Evolutionary conservation across 2,329 filamentous ascomycete genomes (phyloP).

Genomic region (Fusarium continuum): DNA sequence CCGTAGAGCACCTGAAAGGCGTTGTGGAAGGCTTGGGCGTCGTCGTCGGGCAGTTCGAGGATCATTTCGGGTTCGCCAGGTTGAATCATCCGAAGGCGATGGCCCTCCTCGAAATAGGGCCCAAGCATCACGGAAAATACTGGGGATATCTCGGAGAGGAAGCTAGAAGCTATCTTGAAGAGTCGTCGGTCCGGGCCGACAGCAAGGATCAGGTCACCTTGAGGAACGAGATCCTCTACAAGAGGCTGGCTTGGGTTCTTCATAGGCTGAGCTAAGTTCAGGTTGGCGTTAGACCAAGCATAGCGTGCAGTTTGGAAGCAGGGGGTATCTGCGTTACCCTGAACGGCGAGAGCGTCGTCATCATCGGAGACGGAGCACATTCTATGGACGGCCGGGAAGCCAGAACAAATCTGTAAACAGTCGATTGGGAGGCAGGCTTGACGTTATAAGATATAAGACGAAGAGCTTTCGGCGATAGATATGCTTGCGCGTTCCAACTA

Average conservation of each 20-base stretch:
- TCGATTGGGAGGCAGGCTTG: no score
- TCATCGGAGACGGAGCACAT: background rate
- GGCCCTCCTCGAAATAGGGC: conserved; percentile 12
- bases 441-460: no score
- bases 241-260: background rate
- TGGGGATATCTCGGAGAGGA: conserved; percentile 32
- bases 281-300: conserved; percentile 1
- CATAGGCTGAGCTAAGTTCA: background rate
- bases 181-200: conserved; percentile 14
- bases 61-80: background rate
- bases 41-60: conserved; percentile 17
- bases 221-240: background rate
- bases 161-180: conserved; percentile 23
- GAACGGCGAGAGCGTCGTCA: background rate
- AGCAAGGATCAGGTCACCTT: conserved; percentile 31
- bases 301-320: background rate
- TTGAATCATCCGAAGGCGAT: background rate
- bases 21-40: conserved; percentile 3
- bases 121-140: conserved; percentile 25
- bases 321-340: background rate
- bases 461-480: no score
- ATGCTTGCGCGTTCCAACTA: no score
- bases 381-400: no score
- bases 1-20: conserved; percentile 12
- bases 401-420: no score